A percentile compares a stretch with the other conserved stretches of the same genome.
Conservation (phyloP, 306 rosid species). For the Ziziphus jujuba region DNA sequence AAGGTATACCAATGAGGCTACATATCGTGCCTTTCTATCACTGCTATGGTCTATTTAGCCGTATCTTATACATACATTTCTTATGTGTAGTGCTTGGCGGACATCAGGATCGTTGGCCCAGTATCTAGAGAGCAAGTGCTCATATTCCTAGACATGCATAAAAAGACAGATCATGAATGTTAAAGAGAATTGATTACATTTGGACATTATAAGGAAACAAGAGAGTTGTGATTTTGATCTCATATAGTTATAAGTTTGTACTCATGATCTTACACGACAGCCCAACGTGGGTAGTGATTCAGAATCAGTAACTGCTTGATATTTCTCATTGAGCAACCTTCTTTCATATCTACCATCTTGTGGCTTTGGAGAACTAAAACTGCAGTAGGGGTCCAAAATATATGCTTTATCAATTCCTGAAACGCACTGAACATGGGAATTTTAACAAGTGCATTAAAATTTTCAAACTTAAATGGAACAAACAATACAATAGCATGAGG, state of each 20-base stretch:
- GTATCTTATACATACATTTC: slow-evolving; percentile 42
- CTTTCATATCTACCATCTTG: slow-evolving; percentile 16
- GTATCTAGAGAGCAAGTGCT: slow-evolving; percentile 25
- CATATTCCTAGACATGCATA: slow-evolving; percentile 11
- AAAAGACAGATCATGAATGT: too few relatives aligned
- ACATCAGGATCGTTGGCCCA: slow-evolving; percentile 69
- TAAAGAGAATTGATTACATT: too few relatives aligned
- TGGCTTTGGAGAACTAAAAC: slow-evolving; percentile 7
- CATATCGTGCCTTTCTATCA: too few relatives aligned
- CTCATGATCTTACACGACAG: slow-evolving; percentile 48
- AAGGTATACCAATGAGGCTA: background rate
- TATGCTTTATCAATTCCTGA: slow-evolving; percentile 29
- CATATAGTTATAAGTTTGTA: too few relatives aligned
- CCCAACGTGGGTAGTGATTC: slow-evolving; percentile 28
- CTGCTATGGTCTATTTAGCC: too few relatives aligned
- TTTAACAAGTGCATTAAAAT: background rate
- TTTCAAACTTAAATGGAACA: background rate
- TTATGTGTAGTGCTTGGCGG: slow-evolving; percentile 48
- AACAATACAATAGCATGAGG: too few relatives aligned
- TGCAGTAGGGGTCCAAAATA: slow-evolving; percentile 43
- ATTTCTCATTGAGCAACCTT: slow-evolving; percentile 32
- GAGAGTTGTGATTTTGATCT: too few relatives aligned
- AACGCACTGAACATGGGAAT: slow-evolving; percentile 26
- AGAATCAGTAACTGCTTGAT: background rate
- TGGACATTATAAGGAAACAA: too few relatives aligned